These are phyloP conservation scores for Austroboletus niveus DNA, from an alignment of 1,284 basidiomycete species.

Conservation along the genomic window DNA sequence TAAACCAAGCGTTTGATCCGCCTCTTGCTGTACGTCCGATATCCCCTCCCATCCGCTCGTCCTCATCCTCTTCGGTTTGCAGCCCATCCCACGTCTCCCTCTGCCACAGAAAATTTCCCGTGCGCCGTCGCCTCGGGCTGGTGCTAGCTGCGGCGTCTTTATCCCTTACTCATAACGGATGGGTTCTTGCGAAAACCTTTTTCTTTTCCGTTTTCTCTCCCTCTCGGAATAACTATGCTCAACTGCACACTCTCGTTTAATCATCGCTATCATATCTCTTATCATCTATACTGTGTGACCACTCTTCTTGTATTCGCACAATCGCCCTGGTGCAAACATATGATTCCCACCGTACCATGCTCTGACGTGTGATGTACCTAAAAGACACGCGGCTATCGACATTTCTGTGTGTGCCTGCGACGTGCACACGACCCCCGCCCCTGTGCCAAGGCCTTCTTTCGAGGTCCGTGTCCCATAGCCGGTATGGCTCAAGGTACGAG, in stretches of 20 bases:
- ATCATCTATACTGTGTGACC: neutral
- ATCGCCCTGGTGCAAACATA: neutral
- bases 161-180: neutral
- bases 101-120: neutral
- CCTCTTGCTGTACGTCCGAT: too few relatives aligned
- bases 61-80: neutral
- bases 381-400: neutral
- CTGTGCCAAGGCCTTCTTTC: neutral
- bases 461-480: neutral
- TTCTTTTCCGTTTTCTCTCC: neutral
- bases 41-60: neutral
- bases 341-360: neutral
- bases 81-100: neutral
- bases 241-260: slow-evolving; percentile 7
- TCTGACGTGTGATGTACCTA: neutral
- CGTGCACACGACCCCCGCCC: neutral
- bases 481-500: neutral
- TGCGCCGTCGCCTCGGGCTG: neutral
- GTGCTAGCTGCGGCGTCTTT: neutral
- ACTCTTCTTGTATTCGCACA: neutral
- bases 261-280: slow-evolving; percentile 1
- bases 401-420: neutral
- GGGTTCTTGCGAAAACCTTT: neutral
- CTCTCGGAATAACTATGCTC: neutral
- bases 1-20: neutral